These are phyloP conservation scores for Crepidotus variabilis DNA, from an alignment of 768 basidiomycete species.

Conservation along the genomic window DNA sequence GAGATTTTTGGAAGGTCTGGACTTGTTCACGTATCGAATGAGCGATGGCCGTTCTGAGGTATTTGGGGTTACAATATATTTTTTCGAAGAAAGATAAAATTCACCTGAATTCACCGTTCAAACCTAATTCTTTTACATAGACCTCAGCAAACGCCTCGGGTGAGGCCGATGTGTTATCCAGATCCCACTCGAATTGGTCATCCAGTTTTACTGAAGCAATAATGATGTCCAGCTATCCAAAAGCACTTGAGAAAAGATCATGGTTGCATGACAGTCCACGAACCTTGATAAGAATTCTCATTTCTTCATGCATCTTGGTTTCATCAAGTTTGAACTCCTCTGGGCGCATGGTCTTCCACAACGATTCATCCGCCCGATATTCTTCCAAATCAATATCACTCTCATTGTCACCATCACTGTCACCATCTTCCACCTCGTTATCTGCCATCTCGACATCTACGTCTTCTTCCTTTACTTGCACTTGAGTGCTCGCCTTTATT, in stretches of 20 bases:
- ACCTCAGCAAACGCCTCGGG: constrained; percentile 92
- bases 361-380: constrained; percentile 17
- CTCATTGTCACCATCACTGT: constrained; percentile 16
- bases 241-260: constrained; percentile 6
- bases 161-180: constrained; percentile 72
- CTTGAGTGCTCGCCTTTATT: constrained; percentile 5
- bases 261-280: constrained; percentile 16
- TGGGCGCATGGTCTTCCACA: constrained; percentile 40
- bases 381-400: constrained; percentile 17
- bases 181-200: constrained; percentile 98
- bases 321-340: constrained; percentile 69
- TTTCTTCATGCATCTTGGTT: constrained; percentile 70
- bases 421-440: constrained; percentile 12
- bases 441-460: constrained; percentile 22
- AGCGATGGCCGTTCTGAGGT: constrained; percentile 86
- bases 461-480: constrained; percentile 21
- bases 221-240: constrained; percentile 83
- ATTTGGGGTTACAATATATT: not conserved
- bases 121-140: constrained; percentile 82
- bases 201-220: constrained; percentile 90
- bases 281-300: constrained; percentile 92
- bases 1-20: constrained; percentile 85
- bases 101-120: constrained; percentile 90
- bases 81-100: constrained; percentile 22
- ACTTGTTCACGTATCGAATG: constrained; percentile 96